Percentiles rank a stretch among this genome's conserved stretches.
Evolutionary conservation across 768 basidiomycete species (phyloP).

Genomic region (Termitomyces heimii): DNA sequence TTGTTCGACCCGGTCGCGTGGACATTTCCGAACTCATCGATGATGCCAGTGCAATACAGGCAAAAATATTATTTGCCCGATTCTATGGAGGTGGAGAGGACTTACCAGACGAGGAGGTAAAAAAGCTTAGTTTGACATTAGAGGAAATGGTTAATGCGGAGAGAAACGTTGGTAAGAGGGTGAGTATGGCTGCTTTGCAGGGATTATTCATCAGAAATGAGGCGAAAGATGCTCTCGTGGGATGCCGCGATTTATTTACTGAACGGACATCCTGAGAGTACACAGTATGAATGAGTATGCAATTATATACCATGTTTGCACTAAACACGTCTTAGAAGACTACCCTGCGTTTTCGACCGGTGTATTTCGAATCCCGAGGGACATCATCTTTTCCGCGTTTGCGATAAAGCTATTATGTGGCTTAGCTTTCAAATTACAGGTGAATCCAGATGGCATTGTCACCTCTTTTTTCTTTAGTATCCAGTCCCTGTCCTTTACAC

Average conservation of each 20-base stretch:
- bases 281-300: constrained; percentile 7
- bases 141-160: constrained; percentile 49
- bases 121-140: constrained; percentile 45
- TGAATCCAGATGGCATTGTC: constrained; percentile 10
- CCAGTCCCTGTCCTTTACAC: constrained; percentile 80
- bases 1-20: constrained; percentile 94
- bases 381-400: constrained; percentile 83
- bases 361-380: constrained; percentile 82
- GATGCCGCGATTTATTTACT: constrained; percentile 40
- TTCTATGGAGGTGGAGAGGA: constrained; percentile 67
- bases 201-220: constrained; percentile 85
- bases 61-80: constrained; percentile 65
- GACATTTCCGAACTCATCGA: constrained; percentile 81
- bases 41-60: constrained; percentile 82
- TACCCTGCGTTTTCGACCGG: constrained; percentile 81
- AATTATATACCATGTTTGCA: constrained; percentile 8
- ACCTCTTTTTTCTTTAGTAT: constrained; percentile 97
- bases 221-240: constrained; percentile 48
- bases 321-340: constrained; percentile 47
- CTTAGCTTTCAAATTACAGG: constrained; percentile 2
- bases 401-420: constrained; percentile 58
- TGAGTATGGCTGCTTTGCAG: constrained; percentile 97
- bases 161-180: constrained; percentile 42
- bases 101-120: constrained; percentile 27
- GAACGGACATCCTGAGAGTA: constrained; percentile 16